Conservation (phyloP, 495 filamentous ascomycete genomes). For the Penicillium waksmanii region DNA sequence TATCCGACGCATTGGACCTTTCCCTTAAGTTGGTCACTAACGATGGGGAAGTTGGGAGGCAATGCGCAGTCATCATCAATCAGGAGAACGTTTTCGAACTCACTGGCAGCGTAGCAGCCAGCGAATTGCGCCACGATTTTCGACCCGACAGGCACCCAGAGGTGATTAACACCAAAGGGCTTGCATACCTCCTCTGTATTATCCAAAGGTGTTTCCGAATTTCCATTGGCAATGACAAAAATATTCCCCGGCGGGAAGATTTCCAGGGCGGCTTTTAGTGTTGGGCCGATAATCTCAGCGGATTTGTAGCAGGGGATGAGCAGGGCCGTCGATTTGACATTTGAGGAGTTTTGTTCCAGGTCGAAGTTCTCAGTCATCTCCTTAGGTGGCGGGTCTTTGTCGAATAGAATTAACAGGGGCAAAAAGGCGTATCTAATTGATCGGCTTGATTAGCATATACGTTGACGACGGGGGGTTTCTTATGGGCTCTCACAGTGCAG, state of each 20-base stretch:
- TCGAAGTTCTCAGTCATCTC: constrained; percentile 6
- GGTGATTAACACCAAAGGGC: constrained; percentile 43
- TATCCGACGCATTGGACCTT: constrained; percentile 46
- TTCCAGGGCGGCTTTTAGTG: constrained; percentile 48
- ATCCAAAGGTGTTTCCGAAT: constrained; percentile 43
- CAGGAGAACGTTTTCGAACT: constrained; percentile 46
- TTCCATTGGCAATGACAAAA: constrained; percentile 51
- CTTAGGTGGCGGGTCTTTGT: constrained; percentile 32
- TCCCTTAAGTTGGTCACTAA: constrained; percentile 41
- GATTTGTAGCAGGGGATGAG: constrained; percentile 55
- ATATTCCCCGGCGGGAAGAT: constrained; percentile 50
- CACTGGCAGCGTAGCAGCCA: constrained; percentile 44
- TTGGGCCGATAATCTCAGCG: constrained; percentile 43
- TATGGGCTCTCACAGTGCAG: constrained; percentile 31
- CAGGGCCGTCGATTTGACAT: constrained; percentile 41
- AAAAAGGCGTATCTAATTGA: constrained; percentile 39
- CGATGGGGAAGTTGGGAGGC: constrained; percentile 47
- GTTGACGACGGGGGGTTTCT: neutral
- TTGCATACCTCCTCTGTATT: constrained; percentile 51
- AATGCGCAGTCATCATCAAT: constrained; percentile 54
- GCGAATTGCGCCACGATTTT: constrained; percentile 54
- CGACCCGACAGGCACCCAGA: constrained; percentile 43
- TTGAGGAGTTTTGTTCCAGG: constrained; percentile 20
- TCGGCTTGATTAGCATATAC: neutral
- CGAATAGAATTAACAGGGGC: constrained; percentile 43